Evolutionary conservation across 371 early-diverging fungal genomes (phyloP).

Genomic region (Syncephalastrum monosporum): DNA sequence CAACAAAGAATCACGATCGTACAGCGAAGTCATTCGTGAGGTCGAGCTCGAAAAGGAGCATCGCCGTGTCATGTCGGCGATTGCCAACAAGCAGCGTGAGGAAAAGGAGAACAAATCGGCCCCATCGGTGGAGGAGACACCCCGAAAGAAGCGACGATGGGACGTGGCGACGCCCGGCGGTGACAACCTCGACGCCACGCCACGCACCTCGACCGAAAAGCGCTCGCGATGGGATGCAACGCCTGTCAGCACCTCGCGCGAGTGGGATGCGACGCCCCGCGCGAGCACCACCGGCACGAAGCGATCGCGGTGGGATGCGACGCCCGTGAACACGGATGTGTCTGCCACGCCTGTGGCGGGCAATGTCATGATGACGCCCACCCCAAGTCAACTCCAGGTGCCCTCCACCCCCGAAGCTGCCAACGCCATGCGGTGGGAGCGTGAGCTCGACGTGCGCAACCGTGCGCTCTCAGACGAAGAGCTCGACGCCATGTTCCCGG

Average conservation of each 20-base stretch:
- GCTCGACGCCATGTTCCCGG: slow-evolving; percentile 90
- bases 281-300: slow-evolving; percentile 29
- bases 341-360: slow-evolving; percentile 78
- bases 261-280: slow-evolving; percentile 76
- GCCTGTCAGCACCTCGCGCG: slow-evolving; percentile 53
- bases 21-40: slow-evolving; percentile 86
- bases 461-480: slow-evolving; percentile 88
- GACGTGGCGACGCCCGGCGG: slow-evolving; percentile 79
- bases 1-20: slow-evolving; percentile 58
- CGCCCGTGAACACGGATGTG: slow-evolving; percentile 62
- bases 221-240: slow-evolving; percentile 87
- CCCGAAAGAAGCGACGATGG: slow-evolving; percentile 79
- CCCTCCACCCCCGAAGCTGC: slow-evolving; percentile 84
- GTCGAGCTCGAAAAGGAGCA: slow-evolving; percentile 85
- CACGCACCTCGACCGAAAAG: slow-evolving; percentile 35
- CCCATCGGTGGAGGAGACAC: slow-evolving; percentile 33
- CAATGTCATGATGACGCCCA: slow-evolving; percentile 77
- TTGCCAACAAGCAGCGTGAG: slow-evolving; percentile 75
- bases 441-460: slow-evolving; percentile 87
- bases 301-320: slow-evolving; percentile 84
- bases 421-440: slow-evolving; percentile 76
- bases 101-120: slow-evolving; percentile 14
- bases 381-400: slow-evolving; percentile 53
- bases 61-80: slow-evolving; percentile 62
- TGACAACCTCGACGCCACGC: slow-evolving; percentile 67